These are phyloP conservation scores for Hymenoscyphus scutula DNA, from an alignment of 2,329 filamentous ascomycete species.

Conservation along the genomic window DNA sequence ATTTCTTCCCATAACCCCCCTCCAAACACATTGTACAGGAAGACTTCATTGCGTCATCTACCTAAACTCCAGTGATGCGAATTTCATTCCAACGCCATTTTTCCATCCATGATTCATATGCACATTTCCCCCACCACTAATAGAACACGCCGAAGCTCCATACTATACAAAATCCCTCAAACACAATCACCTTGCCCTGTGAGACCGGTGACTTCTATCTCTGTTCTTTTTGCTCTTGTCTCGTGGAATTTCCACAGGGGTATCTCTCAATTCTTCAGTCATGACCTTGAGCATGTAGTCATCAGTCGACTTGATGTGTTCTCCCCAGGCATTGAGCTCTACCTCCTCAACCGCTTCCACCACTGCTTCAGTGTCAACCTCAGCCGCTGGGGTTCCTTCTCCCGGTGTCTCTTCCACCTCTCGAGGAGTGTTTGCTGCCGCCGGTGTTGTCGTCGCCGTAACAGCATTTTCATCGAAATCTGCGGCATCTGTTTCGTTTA, in stretches of 20 bases:
- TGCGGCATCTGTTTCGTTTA: slow-evolving; percentile 76
- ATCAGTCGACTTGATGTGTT: slow-evolving; percentile 61
- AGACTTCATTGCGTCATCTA: neutral
- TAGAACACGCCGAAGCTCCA: slow-evolving; percentile 25
- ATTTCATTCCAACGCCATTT: slow-evolving; percentile 5
- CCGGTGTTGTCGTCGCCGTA: slow-evolving; percentile 32
- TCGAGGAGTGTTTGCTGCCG: slow-evolving; percentile 30
- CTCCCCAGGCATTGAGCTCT: slow-evolving; percentile 60
- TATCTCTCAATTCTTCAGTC: slow-evolving; percentile 58
- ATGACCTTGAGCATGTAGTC: slow-evolving; percentile 73
- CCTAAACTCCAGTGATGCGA: slow-evolving; percentile 18
- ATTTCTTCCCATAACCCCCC: neutral
- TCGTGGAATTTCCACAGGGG: slow-evolving; percentile 60
- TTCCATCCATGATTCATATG: slow-evolving; percentile 26
- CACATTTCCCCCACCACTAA: slow-evolving; percentile 20
- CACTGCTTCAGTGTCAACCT: slow-evolving; percentile 16
- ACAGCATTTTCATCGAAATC: slow-evolving; percentile 72
- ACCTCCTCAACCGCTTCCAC: slow-evolving; percentile 39
- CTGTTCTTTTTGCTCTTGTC: slow-evolving; percentile 55
- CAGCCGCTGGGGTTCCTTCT: slow-evolving; percentile 29
- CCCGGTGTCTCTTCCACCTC: slow-evolving; percentile 43
- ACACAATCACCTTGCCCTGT: slow-evolving; percentile 30
- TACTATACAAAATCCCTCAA: slow-evolving; percentile 22
- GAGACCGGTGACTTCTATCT: slow-evolving; percentile 31
- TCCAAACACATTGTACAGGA: neutral